Evolutionary conservation across 1,284 basidiomycete species (phyloP), one percentile per base, ranked within the genome.

Genomic region (Leccinum subrobustum): DNA sequence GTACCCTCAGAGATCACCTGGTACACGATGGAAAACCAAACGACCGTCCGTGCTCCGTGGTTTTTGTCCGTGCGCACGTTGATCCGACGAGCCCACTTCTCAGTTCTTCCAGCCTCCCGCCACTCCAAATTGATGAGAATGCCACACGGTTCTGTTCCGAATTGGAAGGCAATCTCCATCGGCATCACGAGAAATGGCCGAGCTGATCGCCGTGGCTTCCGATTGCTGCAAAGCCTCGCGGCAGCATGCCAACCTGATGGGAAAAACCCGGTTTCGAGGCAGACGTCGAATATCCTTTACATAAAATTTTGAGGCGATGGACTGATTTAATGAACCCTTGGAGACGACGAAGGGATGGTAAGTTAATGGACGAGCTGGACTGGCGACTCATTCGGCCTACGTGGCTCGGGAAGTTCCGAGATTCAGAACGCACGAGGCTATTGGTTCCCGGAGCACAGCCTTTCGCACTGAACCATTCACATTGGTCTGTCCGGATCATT

Each of bases 21-120:
- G 16, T 93, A 93, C 71, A 89, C 87, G 5, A 23, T 25, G 6
- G 63, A 92, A 89, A 67, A 87, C 97, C 58, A 93, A 97, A 73
- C 81, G 86, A 58, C 95, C 96, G 74, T 85, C 97, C 3, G 18
- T 18, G 18, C 9, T 44, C n/a, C 42, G 18, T 18, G 82, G 82
- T 12, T 93, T 97, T 60, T 90, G 0, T 95, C 88, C 70, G 84
- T 11, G 42, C 81, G 2, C 84, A 90, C 57, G 88, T 93, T 66
- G 87, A 85, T 67, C 16, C n/a, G n/a, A 77, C 79, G n/a, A 73
- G 70, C 53, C 72, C 73, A n/a, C 68, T 76, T n/a, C 67, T 77
- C 27, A n/a, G 68, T 76, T 18, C 68, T 77, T 51, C 27, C 2
- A 16, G 9, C 50, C 3, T 44, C 18, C 18, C 11, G 18, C 42